These are phyloP conservation scores for Podospora pseudocomata DNA, from an alignment of 495 filamentous ascomycete species.

Conservation along the genomic window DNA sequence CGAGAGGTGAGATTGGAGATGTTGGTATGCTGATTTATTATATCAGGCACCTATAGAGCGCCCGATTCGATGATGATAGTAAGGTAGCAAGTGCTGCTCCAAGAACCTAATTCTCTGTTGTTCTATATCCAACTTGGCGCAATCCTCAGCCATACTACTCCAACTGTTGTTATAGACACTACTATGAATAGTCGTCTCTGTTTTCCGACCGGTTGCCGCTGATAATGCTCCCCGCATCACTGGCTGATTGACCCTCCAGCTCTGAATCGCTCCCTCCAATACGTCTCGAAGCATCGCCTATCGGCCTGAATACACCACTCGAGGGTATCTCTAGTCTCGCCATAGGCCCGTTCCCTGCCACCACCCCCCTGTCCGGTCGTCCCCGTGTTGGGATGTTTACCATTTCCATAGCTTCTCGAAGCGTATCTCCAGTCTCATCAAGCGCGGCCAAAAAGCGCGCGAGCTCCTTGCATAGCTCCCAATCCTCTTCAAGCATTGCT, in stretches of 20 bases:
- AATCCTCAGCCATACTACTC: neutral
- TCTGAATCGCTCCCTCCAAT: conserved; percentile 31
- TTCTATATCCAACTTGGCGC: neutral
- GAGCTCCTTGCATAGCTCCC: conserved; percentile 95
- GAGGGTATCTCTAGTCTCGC: conserved; percentile 50
- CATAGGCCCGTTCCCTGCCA: conserved; percentile 43
- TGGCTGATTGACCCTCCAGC: conserved; percentile 25
- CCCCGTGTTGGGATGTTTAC: conserved; percentile 54
- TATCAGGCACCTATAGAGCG: neutral
- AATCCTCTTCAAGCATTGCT: conserved; percentile 81
- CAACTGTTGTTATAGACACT: neutral
- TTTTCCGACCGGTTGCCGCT: conserved; percentile 18
- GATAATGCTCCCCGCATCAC: conserved; percentile 30
- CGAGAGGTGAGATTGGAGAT: neutral
- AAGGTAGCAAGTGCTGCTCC: neutral
- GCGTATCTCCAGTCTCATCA: conserved; percentile 77
- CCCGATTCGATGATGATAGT: neutral
- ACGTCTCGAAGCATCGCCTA: conserved; percentile 13
- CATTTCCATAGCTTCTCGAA: conserved; percentile 72
- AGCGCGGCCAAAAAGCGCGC: conserved; percentile 90
- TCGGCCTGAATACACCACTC: conserved; percentile 27
- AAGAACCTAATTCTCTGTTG: neutral
- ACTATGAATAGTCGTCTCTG: conserved; percentile 9
- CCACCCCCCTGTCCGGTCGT: conserved; percentile 31
- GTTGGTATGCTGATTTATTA: neutral